These are phyloP conservation scores for Zymoseptoria pseudotritici DNA, from an alignment of 2,329 filamentous ascomycete genomes.

Conservation along the genomic window DNA sequence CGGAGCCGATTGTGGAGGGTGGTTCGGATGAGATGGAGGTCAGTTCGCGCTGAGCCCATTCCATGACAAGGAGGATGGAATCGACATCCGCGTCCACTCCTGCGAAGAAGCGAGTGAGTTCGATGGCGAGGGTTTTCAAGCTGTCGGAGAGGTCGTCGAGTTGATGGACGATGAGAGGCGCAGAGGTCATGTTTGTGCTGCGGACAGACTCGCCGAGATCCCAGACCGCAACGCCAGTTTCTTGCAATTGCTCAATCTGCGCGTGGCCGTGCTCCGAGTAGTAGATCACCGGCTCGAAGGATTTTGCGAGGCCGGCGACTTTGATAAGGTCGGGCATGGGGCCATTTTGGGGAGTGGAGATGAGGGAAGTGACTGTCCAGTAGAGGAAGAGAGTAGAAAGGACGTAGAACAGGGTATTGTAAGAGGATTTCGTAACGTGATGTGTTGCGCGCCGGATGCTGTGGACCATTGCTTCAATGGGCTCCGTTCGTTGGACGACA, in stretches of 20 bases:
- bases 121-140: constrained; percentile 73
- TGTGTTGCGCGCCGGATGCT: constrained; percentile 55
- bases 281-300: constrained; percentile 89
- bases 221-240: constrained; percentile 89
- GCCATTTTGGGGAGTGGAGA: constrained; percentile 58
- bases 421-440: constrained; percentile 60
- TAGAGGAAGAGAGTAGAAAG: constrained; percentile 58
- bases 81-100: constrained; percentile 92
- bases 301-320: constrained; percentile 78
- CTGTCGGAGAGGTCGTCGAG: constrained; percentile 80
- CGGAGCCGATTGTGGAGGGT: constrained; percentile 58
- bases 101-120: constrained; percentile 86
- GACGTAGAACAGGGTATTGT: constrained; percentile 56
- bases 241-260: constrained; percentile 81
- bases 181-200: constrained; percentile 83
- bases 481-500: constrained; percentile 78
- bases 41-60: constrained; percentile 86
- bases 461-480: constrained; percentile 65
- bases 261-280: constrained; percentile 84
- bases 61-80: constrained; percentile 88
- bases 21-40: constrained; percentile 57
- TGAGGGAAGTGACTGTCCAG: constrained; percentile 56
- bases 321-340: constrained; percentile 82
- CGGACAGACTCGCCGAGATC: constrained; percentile 87
- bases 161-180: constrained; percentile 74